Conservation (phyloP, 345 rosid species). For the Ceriops tagal region DNA sequence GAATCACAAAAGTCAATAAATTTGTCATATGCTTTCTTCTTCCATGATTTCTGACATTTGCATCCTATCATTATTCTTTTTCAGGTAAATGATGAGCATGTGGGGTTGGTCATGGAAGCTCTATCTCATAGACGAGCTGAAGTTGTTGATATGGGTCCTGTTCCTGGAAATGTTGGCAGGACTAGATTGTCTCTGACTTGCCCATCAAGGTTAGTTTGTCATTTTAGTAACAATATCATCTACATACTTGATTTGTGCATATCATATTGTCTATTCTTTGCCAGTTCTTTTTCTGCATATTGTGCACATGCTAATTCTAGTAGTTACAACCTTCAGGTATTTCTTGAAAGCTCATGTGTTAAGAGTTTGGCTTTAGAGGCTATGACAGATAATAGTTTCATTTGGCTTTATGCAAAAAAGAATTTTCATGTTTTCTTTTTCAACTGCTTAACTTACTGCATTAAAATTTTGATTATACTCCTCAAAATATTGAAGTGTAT, state of each 20-base stretch:
- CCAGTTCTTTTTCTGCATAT: neutral
- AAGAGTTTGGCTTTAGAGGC: too few species aligned
- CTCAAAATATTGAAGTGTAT: too few species aligned
- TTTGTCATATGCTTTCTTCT: constrained; percentile 9
- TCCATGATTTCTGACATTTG: constrained; percentile 11
- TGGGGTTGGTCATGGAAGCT: constrained; percentile 90
- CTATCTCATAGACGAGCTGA: constrained; percentile 88
- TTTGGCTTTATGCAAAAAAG: too few species aligned
- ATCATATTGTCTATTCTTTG: neutral
- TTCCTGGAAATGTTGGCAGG: constrained; percentile 83
- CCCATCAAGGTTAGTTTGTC: constrained; percentile 69
- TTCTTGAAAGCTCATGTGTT: too few species aligned
- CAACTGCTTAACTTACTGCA: too few species aligned
- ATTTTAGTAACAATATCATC: neutral
- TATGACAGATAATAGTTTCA: too few species aligned
- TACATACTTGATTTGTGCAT: neutral
- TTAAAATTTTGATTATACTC: too few species aligned
- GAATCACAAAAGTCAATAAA: constrained; percentile 3
- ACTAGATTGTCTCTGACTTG: constrained; percentile 83
- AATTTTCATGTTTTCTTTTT: too few species aligned
- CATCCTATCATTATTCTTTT: constrained; percentile 6
- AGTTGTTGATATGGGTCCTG: constrained; percentile 90
- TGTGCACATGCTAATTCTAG: neutral
- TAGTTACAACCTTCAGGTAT: too few species aligned
- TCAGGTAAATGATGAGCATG: constrained; percentile 89